phyloP scores from a whole-genome alignment of 768 basidiomycete species.

The Suillus ampliporus region DNA sequence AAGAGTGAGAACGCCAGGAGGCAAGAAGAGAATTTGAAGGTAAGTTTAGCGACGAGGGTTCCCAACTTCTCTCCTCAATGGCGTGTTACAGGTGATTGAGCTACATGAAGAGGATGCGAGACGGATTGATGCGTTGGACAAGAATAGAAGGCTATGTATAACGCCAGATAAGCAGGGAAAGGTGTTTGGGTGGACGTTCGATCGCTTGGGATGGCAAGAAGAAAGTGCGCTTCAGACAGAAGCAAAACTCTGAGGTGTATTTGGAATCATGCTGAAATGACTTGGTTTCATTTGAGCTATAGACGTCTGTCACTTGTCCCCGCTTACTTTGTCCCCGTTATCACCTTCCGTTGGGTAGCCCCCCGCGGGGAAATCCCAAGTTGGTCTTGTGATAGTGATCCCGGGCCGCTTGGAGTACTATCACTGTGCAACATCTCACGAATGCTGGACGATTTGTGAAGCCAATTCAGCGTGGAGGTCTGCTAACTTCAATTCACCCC shows the following conservation, averaged over 20 bases:
- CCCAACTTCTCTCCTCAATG: neutral
- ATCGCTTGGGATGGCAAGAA: slow-evolving; percentile 49
- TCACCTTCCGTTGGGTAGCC: neutral
- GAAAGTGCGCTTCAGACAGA: neutral
- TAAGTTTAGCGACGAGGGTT: slow-evolving; percentile 30
- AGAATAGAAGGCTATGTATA: slow-evolving; percentile 40
- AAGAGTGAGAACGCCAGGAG: slow-evolving; percentile 53
- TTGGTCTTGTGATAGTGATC: slow-evolving; percentile 4
- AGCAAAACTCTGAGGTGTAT: slow-evolving; percentile 5
- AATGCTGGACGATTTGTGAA: neutral
- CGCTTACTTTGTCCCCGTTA: neutral
- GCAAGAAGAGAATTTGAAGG: slow-evolving; percentile 57
- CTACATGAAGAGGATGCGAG: slow-evolving; percentile 41
- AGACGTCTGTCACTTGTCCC: neutral
- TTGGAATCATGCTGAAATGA: neutral
- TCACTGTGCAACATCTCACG: slow-evolving; percentile 1
- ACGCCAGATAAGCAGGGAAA: slow-evolving; percentile 27
- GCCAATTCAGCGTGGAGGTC: neutral
- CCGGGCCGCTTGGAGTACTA: slow-evolving; percentile 2
- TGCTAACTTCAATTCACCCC: neutral
- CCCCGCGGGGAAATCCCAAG: slow-evolving; percentile 5
- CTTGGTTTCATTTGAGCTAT: neutral
- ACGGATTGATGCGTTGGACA: slow-evolving; percentile 38
- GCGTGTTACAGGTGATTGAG: slow-evolving; percentile 32
- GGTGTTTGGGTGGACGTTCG: slow-evolving; percentile 52